phyloP scores from a whole-genome alignment of 805 yeast genomes.

The Pichia scutulata region DNA sequence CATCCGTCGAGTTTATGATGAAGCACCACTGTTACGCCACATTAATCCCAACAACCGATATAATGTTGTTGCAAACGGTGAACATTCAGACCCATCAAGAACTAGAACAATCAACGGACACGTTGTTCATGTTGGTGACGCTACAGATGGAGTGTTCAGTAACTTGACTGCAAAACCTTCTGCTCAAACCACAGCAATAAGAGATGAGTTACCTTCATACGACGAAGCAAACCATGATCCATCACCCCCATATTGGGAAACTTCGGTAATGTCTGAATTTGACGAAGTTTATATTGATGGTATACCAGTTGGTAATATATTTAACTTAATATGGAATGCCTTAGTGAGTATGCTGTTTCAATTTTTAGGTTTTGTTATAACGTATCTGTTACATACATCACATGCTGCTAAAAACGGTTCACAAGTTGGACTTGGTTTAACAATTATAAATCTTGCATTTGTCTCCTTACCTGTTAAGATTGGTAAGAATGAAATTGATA shows the following conservation, averaged over 20 bases:
- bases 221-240: constrained; percentile 94
- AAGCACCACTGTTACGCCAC: constrained; percentile 26
- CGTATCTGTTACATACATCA: constrained; percentile 87
- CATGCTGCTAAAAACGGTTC: constrained; percentile 97
- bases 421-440: constrained; percentile 82
- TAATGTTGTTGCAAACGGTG: constrained; percentile 13
- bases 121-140: constrained; percentile 19
- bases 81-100: constrained; percentile 5
- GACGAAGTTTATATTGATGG: constrained; percentile 95
- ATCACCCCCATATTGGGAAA: constrained; percentile 96
- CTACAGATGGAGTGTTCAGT: constrained; percentile 85
- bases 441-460: constrained; percentile 66
- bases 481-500: constrained; percentile 12
- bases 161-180: constrained; percentile 83
- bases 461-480: constrained; percentile 40
- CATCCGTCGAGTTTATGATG: constrained; percentile 7
- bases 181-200: constrained; percentile 39
- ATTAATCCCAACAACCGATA: constrained; percentile 20
- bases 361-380: constrained; percentile 84
- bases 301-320: constrained; percentile 87
- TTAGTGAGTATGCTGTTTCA: constrained; percentile 88
- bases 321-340: constrained; percentile 84
- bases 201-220: constrained; percentile 72
- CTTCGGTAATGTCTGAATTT: constrained; percentile 71
- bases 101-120: constrained; percentile 17